phyloP scores from a whole-genome alignment of 305 asterid genomes.

The Galium porrigens region DNA sequence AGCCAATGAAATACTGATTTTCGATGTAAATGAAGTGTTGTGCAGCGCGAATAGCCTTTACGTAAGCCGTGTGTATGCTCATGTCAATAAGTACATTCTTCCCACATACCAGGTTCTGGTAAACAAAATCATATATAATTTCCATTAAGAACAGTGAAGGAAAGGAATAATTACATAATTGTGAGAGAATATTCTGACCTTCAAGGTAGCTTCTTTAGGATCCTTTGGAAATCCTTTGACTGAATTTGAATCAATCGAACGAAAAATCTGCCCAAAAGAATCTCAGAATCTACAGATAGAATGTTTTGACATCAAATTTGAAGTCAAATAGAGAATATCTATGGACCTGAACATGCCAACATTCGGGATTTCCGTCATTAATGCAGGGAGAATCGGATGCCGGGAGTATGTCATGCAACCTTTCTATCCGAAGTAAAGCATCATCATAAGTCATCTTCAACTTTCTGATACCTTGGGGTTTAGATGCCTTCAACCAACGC shows the following conservation, averaged over 20 bases:
- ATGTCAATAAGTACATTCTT: conserved; percentile 85
- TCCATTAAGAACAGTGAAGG: neutral
- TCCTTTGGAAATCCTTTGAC: conserved; percentile 87
- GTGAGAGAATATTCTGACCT: conserved; percentile 35
- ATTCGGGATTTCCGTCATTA: conserved; percentile 50
- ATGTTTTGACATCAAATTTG: neutral
- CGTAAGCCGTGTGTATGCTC: conserved; percentile 94
- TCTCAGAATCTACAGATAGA: conserved; percentile 14
- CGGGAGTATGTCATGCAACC: conserved; percentile 80
- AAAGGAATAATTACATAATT: neutral
- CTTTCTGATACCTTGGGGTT: conserved; percentile 75
- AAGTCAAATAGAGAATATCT: conserved; percentile 5
- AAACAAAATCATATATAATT: conserved; percentile 13
- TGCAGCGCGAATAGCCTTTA: conserved; percentile 86
- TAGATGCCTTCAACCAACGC: conserved; percentile 84
- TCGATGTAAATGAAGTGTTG: conserved; percentile 93
- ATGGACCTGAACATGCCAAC: conserved; percentile 88
- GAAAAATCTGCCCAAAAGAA: conserved; percentile 51
- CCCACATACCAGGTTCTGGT: conserved; percentile 80
- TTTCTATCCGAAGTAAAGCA: conserved; percentile 70
- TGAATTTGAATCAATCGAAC: conserved; percentile 93
- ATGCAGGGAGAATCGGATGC: conserved; percentile 57
- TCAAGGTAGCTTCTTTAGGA: conserved; percentile 59
- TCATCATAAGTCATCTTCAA: conserved; percentile 68
- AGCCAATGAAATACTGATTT: conserved; percentile 94